These are phyloP conservation scores for Hymenoscyphus occultus DNA, from an alignment of 2,329 filamentous ascomycete genomes.

Conservation along the genomic window DNA sequence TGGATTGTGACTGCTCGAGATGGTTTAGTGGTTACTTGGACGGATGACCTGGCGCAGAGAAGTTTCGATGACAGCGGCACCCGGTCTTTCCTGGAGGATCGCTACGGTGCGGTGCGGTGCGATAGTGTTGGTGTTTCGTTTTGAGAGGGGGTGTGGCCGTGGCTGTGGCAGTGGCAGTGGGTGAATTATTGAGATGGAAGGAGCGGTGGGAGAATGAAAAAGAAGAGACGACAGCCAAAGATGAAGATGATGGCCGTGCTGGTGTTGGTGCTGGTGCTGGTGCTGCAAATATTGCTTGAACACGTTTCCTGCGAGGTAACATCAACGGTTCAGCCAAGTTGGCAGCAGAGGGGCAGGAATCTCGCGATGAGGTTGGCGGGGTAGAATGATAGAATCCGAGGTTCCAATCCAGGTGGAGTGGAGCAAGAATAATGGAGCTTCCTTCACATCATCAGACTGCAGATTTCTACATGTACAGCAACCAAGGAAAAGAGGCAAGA, in stretches of 20 bases:
- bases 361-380: not conserved
- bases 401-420: too few relatives aligned
- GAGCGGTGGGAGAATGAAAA: not conserved
- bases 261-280: not conserved
- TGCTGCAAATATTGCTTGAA: not conserved
- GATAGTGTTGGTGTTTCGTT: too few relatives aligned
- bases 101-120: not conserved
- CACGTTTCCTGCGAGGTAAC: not conserved
- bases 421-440: too few relatives aligned
- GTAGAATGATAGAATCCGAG: not conserved
- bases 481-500: not conserved
- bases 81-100: not conserved
- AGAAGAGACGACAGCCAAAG: not conserved
- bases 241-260: not conserved
- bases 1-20: not conserved
- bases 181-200: not conserved
- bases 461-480: not conserved
- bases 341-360: not conserved
- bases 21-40: not conserved
- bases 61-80: not conserved
- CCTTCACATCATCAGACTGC: not conserved
- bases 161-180: not conserved
- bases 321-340: not conserved
- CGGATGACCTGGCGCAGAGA: not conserved
- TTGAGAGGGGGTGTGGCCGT: not conserved